Conservation (phyloP, 176 grass and related monocot species). For the Pharus latifolius region DNA sequence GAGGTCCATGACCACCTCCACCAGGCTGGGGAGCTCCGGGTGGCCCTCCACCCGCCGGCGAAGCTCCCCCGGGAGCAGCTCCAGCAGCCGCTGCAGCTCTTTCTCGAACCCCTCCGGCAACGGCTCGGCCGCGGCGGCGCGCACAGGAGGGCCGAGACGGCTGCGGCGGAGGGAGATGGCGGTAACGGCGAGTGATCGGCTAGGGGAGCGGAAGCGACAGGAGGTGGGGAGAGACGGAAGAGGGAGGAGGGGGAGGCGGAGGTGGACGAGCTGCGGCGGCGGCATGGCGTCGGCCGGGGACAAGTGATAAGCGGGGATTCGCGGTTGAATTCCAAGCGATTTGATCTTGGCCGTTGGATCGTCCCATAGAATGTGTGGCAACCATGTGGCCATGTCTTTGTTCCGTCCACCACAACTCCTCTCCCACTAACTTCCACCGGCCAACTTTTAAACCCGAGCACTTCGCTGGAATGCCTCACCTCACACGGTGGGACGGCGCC, state of each 20-base stretch:
- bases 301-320: no score
- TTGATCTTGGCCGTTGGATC: no score
- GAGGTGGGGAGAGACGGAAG: not conserved
- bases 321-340: no score
- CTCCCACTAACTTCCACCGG: no score
- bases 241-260: not conserved
- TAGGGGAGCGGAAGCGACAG: not conserved
- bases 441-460: not conserved
- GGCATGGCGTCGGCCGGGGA: not conserved
- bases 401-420: no score
- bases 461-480: not conserved
- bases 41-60: slow-evolving; percentile 43
- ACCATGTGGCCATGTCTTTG: no score
- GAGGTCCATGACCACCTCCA: slow-evolving; percentile 91
- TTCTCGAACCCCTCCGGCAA: slow-evolving; percentile 25
- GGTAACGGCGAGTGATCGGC: not conserved
- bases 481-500: no score
- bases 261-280: slow-evolving; percentile 23
- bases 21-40: slow-evolving; percentile 50
- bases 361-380: no score
- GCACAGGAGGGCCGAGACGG: not conserved
- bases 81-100: slow-evolving; percentile 51
- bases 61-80: slow-evolving; percentile 54
- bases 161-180: not conserved
- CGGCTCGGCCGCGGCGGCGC: not conserved